Evolutionary conservation across 2,329 filamentous ascomycete genomes (phyloP).

Genomic region (Fusarium sp.): DNA sequence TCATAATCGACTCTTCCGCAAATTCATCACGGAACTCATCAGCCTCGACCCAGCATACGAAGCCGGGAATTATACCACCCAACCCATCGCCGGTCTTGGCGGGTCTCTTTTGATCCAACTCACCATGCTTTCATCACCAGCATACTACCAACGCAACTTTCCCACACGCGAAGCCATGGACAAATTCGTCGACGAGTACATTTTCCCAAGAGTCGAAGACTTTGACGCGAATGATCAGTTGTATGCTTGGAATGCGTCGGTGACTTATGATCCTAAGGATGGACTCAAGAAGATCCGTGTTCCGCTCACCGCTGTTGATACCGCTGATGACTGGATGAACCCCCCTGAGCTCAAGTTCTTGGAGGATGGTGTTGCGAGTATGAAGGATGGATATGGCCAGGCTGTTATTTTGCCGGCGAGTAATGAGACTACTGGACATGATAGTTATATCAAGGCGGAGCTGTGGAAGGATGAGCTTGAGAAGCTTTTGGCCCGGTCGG

Average conservation of each 20-base stretch:
- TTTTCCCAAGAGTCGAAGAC: not conserved
- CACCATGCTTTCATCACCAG: conserved; percentile 16
- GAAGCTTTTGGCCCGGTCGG: not conserved
- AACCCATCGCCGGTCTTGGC: not conserved
- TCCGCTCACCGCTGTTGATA: conserved; percentile 27
- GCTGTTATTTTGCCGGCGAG: conserved; percentile 2
- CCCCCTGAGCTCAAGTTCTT: conserved; percentile 11
- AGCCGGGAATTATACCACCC: conserved; percentile 1
- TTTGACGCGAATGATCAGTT: conserved; percentile 27
- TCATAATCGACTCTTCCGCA: conserved; percentile 18
- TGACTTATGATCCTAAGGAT: conserved; percentile 2
- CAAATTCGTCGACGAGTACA: not conserved
- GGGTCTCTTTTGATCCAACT: conserved; percentile 19
- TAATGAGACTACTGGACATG: conserved; percentile 15
- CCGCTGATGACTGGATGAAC: conserved; percentile 30
- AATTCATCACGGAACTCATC: conserved; percentile 27
- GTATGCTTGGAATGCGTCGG: conserved; percentile 26
- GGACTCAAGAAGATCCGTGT: conserved; percentile 4
- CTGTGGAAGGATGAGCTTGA: conserved; percentile 29
- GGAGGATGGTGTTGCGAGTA: conserved; percentile 3
- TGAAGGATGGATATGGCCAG: conserved; percentile 5
- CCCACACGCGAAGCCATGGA: conserved; percentile 17
- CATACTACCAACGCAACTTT: conserved; percentile 14
- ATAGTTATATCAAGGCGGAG: conserved; percentile 26
- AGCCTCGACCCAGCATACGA: conserved; percentile 19